Percentiles rank a stretch among this genome's conserved stretches.
These are phyloP conservation scores for Raphidocelis subcapitata DNA, from an alignment of 139 green algal species.

Conservation along the genomic window DNA sequence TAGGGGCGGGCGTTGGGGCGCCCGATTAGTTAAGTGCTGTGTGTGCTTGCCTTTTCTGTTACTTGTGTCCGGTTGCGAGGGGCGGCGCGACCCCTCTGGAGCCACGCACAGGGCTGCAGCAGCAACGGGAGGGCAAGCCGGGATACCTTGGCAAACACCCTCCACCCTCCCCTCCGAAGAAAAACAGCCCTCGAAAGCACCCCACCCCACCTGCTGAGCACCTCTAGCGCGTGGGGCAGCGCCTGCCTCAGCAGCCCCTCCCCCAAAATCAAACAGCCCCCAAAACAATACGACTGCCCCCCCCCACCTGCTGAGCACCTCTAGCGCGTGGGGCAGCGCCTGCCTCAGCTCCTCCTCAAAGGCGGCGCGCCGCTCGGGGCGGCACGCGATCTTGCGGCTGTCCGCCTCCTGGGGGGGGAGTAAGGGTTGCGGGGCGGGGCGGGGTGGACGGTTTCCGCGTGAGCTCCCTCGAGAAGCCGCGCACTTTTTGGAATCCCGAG, in stretches of 20 bases:
- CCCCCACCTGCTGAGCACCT: constrained; percentile 61
- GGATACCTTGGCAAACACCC: too few species aligned
- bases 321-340: constrained; percentile 49
- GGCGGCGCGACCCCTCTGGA: too few species aligned
- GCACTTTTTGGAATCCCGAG: too few species aligned
- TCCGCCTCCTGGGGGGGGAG: constrained; percentile 65
- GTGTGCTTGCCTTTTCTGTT: too few species aligned
- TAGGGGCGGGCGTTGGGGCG: too few species aligned
- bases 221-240: constrained; percentile 52
- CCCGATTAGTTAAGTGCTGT: too few species aligned
- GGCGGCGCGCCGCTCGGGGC: constrained; percentile 73
- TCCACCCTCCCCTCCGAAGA: background rate
- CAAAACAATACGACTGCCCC: background rate
- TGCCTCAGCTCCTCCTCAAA: constrained; percentile 63
- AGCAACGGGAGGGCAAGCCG: too few species aligned
- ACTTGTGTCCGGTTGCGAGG: too few species aligned
- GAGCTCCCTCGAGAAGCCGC: too few species aligned
- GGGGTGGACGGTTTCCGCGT: too few species aligned
- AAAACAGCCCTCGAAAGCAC: background rate
- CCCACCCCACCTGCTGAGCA: constrained; percentile 55
- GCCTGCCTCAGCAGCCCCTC: constrained; percentile 33
- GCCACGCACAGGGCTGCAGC: too few species aligned
- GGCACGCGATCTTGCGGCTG: constrained; percentile 60
- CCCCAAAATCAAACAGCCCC: background rate
- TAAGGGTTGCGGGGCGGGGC: background rate